Evolutionary conservation across 495 filamentous ascomycete species (phyloP).

Genomic region (Tricharina praecox): DNA sequence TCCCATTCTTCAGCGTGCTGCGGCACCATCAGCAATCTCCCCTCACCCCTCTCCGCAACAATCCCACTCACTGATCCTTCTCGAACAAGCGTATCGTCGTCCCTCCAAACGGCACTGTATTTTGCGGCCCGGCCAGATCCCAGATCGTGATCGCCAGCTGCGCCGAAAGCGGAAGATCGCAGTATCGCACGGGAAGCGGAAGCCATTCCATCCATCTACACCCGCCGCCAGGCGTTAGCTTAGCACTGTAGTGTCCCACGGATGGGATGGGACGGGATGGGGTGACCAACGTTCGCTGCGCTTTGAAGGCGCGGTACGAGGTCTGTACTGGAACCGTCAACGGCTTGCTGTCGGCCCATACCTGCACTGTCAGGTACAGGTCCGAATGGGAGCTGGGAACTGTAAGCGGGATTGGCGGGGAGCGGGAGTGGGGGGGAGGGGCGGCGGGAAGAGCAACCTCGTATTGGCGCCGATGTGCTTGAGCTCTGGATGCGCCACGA

Average conservation of each 20-base stretch:
- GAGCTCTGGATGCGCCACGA: slow-evolving; percentile 59
- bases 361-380: slow-evolving; percentile 77
- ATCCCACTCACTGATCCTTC: slow-evolving; percentile 46
- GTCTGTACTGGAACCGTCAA: slow-evolving; percentile 84
- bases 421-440: too few relatives aligned
- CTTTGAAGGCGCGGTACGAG: slow-evolving; percentile 73
- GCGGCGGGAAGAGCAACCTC: slow-evolving; percentile 33
- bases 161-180: slow-evolving; percentile 56
- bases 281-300: slow-evolving; percentile 37
- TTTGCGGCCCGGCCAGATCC: slow-evolving; percentile 69
- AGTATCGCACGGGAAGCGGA: slow-evolving; percentile 63
- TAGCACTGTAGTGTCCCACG: neutral
- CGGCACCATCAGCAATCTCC: neutral
- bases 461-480: slow-evolving; percentile 69
- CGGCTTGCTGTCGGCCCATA: slow-evolving; percentile 93
- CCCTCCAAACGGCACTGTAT: slow-evolving; percentile 67
- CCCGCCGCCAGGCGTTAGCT: neutral
- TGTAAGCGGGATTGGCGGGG: neutral
- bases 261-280: slow-evolving; percentile 2
- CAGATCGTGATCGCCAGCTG: slow-evolving; percentile 87
- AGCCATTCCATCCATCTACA: slow-evolving; percentile 90
- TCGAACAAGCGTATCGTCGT: slow-evolving; percentile 86
- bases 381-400: slow-evolving; percentile 34
- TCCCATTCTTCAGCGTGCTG: slow-evolving; percentile 61
- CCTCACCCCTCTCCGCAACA: neutral